Conservation (phyloP, 257 asterid species). For the Nicotiana sylvestris region DNA sequence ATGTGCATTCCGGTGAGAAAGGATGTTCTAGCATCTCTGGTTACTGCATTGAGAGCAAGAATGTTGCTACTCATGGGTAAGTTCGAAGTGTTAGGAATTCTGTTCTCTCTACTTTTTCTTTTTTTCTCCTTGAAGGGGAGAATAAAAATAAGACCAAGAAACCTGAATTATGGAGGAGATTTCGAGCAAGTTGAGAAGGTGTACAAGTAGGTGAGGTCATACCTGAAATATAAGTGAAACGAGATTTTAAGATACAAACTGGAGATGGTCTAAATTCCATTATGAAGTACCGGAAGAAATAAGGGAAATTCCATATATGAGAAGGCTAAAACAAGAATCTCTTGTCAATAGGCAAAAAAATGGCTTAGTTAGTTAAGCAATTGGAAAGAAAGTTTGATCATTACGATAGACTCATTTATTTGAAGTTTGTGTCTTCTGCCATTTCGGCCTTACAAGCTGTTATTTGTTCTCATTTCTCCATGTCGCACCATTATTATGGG, state of each 20-base stretch:
- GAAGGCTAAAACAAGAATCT: too few relatives aligned
- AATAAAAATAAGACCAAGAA: not conserved
- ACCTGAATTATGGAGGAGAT: not conserved
- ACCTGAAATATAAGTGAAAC: not conserved
- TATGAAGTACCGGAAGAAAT: too few relatives aligned
- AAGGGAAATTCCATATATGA: too few relatives aligned
- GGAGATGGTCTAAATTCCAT: too few relatives aligned
- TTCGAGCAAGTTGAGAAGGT: not conserved
- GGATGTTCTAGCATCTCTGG: slow-evolving; percentile 1
- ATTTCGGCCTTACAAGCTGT: too few relatives aligned
- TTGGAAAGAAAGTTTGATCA: too few relatives aligned
- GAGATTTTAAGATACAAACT: not conserved
- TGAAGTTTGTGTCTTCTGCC: too few relatives aligned
- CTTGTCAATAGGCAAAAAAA: too few relatives aligned
- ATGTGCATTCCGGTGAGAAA: slow-evolving; percentile 1
- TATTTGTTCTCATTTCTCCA: too few relatives aligned
- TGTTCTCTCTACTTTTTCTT: not conserved
- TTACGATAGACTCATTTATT: too few relatives aligned
- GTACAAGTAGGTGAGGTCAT: not conserved
- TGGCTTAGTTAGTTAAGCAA: too few relatives aligned
- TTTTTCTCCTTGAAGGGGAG: not conserved
- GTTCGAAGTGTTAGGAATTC: not conserved
- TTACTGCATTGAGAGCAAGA: not conserved
- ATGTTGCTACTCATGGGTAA: not conserved
- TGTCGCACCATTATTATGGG: too few relatives aligned